These are phyloP conservation scores for Citrus sp. DNA, from an alignment of 345 rosid genomes.

Conservation along the genomic window DNA sequence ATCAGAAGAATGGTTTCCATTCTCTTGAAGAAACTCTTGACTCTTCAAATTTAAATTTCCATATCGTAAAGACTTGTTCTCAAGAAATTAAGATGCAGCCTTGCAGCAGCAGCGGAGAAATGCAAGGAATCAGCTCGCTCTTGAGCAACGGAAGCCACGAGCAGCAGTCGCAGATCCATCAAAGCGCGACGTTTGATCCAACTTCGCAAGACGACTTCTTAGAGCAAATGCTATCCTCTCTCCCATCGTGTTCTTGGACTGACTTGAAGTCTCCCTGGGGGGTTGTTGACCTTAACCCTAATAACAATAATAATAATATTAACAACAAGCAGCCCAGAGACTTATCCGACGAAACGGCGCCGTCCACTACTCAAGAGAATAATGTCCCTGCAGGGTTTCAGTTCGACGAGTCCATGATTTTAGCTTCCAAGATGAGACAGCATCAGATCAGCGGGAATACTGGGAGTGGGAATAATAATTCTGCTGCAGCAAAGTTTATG, in stretches of 20 bases:
- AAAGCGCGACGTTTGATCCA: conserved; percentile 37
- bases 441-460: conserved; percentile 46
- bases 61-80: too few species aligned
- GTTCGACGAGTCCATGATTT: conserved; percentile 34
- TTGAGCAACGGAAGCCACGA: conserved; percentile 17
- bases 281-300: conserved; percentile 22
- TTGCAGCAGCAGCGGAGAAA: conserved; percentile 40
- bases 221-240: conserved; percentile 72
- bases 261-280: conserved; percentile 33
- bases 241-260: conserved; percentile 58
- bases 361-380: conserved; percentile 16
- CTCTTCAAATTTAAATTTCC: neutral
- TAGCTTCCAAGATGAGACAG: conserved; percentile 38
- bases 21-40: neutral
- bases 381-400: conserved; percentile 25
- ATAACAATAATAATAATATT: too few species aligned
- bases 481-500: conserved; percentile 38
- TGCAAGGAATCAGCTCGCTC: conserved; percentile 34
- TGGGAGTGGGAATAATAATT: too few species aligned
- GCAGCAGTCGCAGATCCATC: conserved; percentile 20
- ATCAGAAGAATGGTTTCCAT: neutral
- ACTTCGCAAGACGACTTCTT: conserved; percentile 63
- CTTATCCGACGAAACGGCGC: conserved; percentile 35
- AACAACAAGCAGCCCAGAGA: conserved; percentile 21
- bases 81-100: conserved; percentile 26